Evolutionary conservation across 208 protist species (phyloP).

Genomic region (Acanthamoeba lenticulata): DNA sequence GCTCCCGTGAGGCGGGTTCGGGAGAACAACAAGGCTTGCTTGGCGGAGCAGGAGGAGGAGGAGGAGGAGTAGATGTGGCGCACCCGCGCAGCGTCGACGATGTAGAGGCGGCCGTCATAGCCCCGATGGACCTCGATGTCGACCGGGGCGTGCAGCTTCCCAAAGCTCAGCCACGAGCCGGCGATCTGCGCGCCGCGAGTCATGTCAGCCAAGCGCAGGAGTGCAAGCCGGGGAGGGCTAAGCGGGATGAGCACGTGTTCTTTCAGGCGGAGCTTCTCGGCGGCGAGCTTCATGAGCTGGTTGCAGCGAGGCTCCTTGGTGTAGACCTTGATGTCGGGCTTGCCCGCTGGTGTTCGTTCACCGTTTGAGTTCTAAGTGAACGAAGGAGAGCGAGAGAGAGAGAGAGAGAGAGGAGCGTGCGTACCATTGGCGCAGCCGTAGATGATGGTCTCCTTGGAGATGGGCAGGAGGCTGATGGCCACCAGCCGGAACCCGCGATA

Average conservation of each 20-base stretch:
- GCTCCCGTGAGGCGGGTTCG: neutral
- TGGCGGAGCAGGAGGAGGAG: neutral
- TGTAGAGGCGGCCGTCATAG: conserved; percentile 41
- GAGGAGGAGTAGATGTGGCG: neutral
- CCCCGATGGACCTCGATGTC: conserved; percentile 50
- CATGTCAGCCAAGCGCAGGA: too few relatives aligned
- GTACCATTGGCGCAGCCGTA: conserved; percentile 53
- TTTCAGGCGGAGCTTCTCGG: conserved; percentile 48
- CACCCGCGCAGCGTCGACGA: conserved; percentile 35
- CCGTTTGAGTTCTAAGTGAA: neutral
- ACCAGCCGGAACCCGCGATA: conserved; percentile 63
- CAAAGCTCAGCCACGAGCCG: neutral
- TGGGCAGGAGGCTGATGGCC: conserved; percentile 54
- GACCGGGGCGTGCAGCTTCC: neutral
- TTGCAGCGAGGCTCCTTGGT: conserved; percentile 11
- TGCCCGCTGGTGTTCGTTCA: neutral
- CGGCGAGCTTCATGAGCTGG: conserved; percentile 54
- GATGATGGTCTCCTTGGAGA: conserved; percentile 57
- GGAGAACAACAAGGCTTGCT: neutral
- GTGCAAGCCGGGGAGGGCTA: neutral
- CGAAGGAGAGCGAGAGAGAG: neutral
- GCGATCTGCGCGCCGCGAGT: too few relatives aligned
- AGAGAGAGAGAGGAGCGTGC: neutral
- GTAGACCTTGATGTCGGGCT: conserved; percentile 9
- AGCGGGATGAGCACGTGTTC: conserved; percentile 2